Evolutionary conservation across 495 filamentous ascomycete genomes (phyloP), one percentile per base, ranked within the genome.

Genomic region (Xylaria sp.): DNA sequence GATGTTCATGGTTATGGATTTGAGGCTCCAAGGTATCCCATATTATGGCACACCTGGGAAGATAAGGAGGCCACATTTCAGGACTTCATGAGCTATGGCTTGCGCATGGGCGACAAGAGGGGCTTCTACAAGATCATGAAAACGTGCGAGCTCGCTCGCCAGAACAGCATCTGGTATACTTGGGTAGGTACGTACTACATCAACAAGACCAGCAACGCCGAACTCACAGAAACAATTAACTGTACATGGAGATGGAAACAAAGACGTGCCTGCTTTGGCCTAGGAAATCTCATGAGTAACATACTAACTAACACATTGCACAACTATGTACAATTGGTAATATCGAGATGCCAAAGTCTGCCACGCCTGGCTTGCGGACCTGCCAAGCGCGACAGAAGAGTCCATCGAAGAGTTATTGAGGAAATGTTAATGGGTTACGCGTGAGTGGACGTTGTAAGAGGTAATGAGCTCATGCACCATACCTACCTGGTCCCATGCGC

Each of bases 321-420:
- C 46, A 70, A 37, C 75, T 12, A 81, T 77, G 77, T 81, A 61
- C 53, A 50, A 44, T 3, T 82, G 76, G 79, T 82, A n/a, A n/a
- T n/a, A 80, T 68, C 24, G 57, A 24, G 52, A 48, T 0, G 64
- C 78, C 24, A 31, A 5, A 15, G 67, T 77, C 9, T 82, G 80
- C 55, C 81, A 78, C 62, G 80, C 69, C 5, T 79, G 76, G 71
- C 65, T 82, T 0, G 62, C 64, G 44, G 79, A 80, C 69, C 68
- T 82, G 59, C 59, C 59, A 21, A 17, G 1, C 9, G 4, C 12
- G 37, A 33, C 14, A 14, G 21, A 62, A 62, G 33, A 43, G 59
- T 5, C 59, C 15, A 41, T 62, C 26, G 59, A 62, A 24, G 21
- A 33, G 15, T 40, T 33, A 3, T 5, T 62, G 1, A 21, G n/a